phyloP scores from a whole-genome alignment of 169 alveolate species.

The Plasmodium cynomolgi region DNA sequence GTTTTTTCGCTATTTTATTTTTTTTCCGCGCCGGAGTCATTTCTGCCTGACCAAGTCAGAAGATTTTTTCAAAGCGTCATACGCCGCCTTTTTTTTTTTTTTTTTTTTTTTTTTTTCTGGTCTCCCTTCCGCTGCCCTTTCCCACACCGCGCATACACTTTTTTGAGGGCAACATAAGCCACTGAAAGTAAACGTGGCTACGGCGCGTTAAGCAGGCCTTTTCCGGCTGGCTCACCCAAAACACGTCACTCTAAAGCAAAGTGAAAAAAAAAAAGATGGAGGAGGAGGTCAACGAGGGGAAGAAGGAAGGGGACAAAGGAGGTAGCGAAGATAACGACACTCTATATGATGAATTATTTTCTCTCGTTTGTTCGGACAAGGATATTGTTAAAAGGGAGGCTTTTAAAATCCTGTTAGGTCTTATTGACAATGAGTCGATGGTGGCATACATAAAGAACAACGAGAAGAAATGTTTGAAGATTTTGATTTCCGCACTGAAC shows the following conservation, averaged over 20 bases:
- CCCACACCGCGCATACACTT: neutral
- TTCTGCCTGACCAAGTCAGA: neutral
- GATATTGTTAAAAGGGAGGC: constrained; percentile 48
- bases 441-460: constrained; percentile 8
- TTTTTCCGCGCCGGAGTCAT: neutral
- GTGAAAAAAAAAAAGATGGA: neutral
- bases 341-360: constrained; percentile 37
- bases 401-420: constrained; percentile 17
- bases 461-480: constrained; percentile 10
- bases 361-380: neutral
- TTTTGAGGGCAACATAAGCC: neutral
- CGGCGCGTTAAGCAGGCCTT: no score
- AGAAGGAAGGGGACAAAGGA: neutral
- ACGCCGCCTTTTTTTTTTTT: neutral
- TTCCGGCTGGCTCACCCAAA: no score
- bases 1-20: neutral
- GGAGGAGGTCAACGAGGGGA: neutral
- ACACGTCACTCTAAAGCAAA: neutral
- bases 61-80: neutral
- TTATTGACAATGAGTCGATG: constrained; percentile 12
- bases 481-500: constrained; percentile 9
- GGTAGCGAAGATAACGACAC: neutral
- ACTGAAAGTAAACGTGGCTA: neutral
- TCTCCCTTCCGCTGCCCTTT: neutral
- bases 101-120: neutral